Evolutionary conservation across 495 filamentous ascomycete genomes (phyloP), one percentile per base, ranked within the genome.

Genomic region (Trichoderma reesei): DNA sequence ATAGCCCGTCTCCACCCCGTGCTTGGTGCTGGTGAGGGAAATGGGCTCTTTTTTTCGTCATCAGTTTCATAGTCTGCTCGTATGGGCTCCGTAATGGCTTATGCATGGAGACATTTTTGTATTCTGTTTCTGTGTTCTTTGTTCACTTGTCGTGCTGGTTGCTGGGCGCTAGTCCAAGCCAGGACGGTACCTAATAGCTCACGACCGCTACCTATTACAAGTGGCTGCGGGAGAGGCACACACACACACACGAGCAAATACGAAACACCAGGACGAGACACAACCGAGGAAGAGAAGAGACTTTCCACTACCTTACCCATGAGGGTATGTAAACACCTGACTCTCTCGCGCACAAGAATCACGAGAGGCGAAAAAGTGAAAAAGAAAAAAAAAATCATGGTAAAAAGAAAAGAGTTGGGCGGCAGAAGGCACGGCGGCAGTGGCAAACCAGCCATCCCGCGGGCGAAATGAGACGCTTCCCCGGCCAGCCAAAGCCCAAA

Each of bases 11-110:
- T 33, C 51, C 51, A 56, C 51, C 18, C 51, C 13, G 46, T 31
- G 7, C 46, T 18, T n/a, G 18, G 26, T 10, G 14, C 16, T 54
- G 4, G 16, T 14, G 9, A 46, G 3, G 11, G 16, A 5, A 6
- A 56, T 33, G 20, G 26, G 20, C 51, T 13, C 51, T 18, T 51
- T 56, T 33, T 56, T 56, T 56, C 51, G 51, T 56, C 51, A 56
- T 56, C 51, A 33, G 51, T 56, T 56, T 34, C 51, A 56, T 56
- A 48, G 44, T 18, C 44, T 56, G 10, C 20, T 56, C 51, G 51
- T 56, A 56, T 56, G 51, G 31, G 31, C 51, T 56, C 51, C 51
- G 26, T 56, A 56, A 56, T 56, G n/a, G 51, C 51, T 56, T 56
- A 56, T 56, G 51, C 51, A 56, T 56, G 16, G n/a, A n/a, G 31